Evolutionary conservation across 2,329 filamentous ascomycete species (phyloP).

Genomic region (Parascedosporium putredinis): DNA sequence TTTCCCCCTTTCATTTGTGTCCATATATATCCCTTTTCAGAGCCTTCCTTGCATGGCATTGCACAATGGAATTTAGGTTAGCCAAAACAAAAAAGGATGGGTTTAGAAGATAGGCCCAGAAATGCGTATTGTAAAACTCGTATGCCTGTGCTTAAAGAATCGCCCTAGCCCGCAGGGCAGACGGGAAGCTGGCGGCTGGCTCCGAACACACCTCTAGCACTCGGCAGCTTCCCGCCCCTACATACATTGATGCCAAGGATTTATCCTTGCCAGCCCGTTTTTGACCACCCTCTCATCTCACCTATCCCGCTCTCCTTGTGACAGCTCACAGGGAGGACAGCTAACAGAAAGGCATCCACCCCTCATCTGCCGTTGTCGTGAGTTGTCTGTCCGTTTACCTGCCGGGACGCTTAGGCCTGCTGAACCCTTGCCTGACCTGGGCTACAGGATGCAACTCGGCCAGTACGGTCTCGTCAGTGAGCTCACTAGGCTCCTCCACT

Average conservation of each 20-base stretch:
- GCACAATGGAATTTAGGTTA: slow-evolving; percentile 4
- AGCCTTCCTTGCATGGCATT: slow-evolving; percentile 7
- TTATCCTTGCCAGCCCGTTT: no score
- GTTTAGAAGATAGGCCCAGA: no score
- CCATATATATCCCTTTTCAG: slow-evolving; percentile 4
- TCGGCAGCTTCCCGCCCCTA: no score
- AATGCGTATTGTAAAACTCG: no score
- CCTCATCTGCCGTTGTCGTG: no score
- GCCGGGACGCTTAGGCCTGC: slow-evolving; percentile 69
- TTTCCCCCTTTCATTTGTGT: slow-evolving; percentile 4
- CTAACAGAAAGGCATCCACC: background rate
- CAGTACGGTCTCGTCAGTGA: slow-evolving; percentile 55
- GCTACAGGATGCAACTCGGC: slow-evolving; percentile 59
- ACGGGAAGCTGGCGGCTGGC: no score
- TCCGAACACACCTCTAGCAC: no score
- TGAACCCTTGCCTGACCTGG: slow-evolving; percentile 58
- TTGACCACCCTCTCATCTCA: no score
- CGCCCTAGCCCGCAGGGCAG: no score
- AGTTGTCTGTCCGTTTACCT: slow-evolving; percentile 27
- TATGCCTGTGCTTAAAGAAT: no score
- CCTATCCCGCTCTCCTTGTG: no score
- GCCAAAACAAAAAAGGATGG: background rate
- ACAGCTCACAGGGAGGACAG: background rate
- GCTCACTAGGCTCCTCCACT: slow-evolving; percentile 56
- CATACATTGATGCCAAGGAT: no score